Base-by-base conservation (phyloP, 148 eudicot species). In the Arctostaphylos glauca region DNA sequence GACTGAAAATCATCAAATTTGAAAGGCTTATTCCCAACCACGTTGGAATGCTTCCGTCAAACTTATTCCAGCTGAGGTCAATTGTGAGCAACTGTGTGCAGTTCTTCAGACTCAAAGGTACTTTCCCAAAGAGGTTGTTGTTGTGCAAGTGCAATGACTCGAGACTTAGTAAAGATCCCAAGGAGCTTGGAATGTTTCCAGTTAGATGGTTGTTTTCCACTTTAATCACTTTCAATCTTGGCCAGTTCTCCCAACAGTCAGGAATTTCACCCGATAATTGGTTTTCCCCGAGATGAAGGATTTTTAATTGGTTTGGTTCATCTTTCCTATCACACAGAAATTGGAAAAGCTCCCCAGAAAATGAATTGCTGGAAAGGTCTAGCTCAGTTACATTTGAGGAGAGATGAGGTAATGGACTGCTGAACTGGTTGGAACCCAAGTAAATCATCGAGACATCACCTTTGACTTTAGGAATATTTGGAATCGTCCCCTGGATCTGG, bases 131-230 rank as follows among this genome's bases (percentile, higher is more conserved):
- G 13, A 87, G 76, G 3, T 14, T 15, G 73, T 87, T 87, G 43
- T 52, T 53, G 3, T 56, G 14, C 7, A 87, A 14, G 21, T 82
- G 56, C 48, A 84, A 79, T 9, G 83, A 81, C 60, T 12, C 0
- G 3, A 87, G 73, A 0, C 0, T 0, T 1, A 0, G 3, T 55
- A 82, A 43, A 23, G 8, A 12, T 0, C 84, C 86, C 6, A 87
- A 38, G 49, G 89, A 81, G 41, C 41, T 64, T 55, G 87, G 87
- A 46, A 87, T 82, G 5, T 13, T 23, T 2, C 89, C 89, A 14
- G 49, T 54, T 0, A 87, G 67, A 2, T 73, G 3, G 23, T 84
- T 87, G 60, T 82, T n/a, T 4, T 67, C 83, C 13, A 87, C 7
- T 19, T 67, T 55, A 5, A 87, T 3, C 10, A 5, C 0, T 0